Conservation (phyloP, 1,139 yeast species). For the Debaryomyces sp. region DNA sequence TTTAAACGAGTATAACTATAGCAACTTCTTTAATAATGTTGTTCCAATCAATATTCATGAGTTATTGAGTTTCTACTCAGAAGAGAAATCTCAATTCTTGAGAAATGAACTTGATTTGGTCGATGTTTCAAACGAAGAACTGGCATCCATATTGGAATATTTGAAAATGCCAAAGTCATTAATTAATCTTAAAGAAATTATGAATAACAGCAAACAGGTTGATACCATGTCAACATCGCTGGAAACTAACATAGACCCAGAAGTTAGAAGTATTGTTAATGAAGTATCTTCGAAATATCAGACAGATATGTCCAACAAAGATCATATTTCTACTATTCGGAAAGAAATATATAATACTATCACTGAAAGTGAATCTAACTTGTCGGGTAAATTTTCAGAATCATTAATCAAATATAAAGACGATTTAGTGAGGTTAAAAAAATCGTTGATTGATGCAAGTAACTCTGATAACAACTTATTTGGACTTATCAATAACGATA, state of each 20-base stretch:
- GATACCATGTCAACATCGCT: not conserved
- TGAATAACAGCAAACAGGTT: constrained; percentile 14
- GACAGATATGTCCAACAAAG: constrained; percentile 28
- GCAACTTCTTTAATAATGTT: constrained; percentile 69
- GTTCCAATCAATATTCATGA: constrained; percentile 89
- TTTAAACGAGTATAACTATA: constrained; percentile 58
- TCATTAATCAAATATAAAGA: constrained; percentile 34
- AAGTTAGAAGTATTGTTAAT: constrained; percentile 22
- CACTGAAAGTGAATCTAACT: constrained; percentile 36
- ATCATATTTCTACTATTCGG: constrained; percentile 31
- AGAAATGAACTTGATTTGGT: constrained; percentile 75
- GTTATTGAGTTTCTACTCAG: constrained; percentile 83
- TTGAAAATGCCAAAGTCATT: constrained; percentile 74
- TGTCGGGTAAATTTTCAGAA: constrained; percentile 13
- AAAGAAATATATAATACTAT: constrained; percentile 44
- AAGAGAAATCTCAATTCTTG: constrained; percentile 78
- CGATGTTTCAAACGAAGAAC: constrained; percentile 80
- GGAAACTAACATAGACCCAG: constrained; percentile 18
- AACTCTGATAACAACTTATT: constrained; percentile 64
- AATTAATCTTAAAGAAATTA: constrained; percentile 51
- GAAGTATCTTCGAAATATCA: constrained; percentile 28
- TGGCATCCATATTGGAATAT: constrained; percentile 75
- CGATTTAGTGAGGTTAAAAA: constrained; percentile 60
- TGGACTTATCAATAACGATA: constrained; percentile 31
- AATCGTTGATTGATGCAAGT: constrained; percentile 69